Base-by-base conservation (phyloP, 106 monocot genomes). In the Posidonia australis region DNA sequence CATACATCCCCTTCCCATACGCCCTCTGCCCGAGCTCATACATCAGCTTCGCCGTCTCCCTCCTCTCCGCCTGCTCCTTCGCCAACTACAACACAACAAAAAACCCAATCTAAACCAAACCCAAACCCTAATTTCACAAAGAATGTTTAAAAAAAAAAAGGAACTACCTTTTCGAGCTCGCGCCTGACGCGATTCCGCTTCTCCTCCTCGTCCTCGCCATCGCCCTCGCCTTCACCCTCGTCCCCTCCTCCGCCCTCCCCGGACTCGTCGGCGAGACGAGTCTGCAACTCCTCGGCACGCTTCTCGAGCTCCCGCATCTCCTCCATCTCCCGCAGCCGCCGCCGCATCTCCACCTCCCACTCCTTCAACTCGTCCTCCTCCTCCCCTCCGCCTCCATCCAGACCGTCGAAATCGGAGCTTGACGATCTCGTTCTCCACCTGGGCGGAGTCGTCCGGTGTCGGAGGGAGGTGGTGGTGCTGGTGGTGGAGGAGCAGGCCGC, bases 11-110 rank as follows among this genome's bases (percentile, higher is more conserved):
- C 54, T 77, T 90, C 13, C 83, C 90, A 36, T 96, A 96, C 10
- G 90, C 87, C 73, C 80, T 96, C 70, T 90, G 80, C 48, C 96
- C 96, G 52, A 96, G 47, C 64, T 96, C 96, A 72, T 90, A 96
- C 96, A 96, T 96, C 67, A 90, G 77, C 46, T 80, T 82, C 1
- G 87, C 96, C 12, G 82, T 96, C 62, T 70, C 74, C 79, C 96
- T 78, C 66, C 90, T 48, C 55, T 96, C 90, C 1, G 86, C 87
- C 70, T 90, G 90, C 72, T 96, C 96, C 71, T 79, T 90, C 1
- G 90, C 96, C 74, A 96, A 73, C 94, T 96, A 49, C 19, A 31
- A 22, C 22, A 55, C 0, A 63, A 58, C 5, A 60, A 11, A 68
- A 36, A 17, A 36, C 11, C 5, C 61, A 41, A 17, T 10, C 36